These are phyloP conservation scores for Colletotrichum simmondsii DNA, from an alignment of 2,329 filamentous ascomycete species.

Conservation along the genomic window DNA sequence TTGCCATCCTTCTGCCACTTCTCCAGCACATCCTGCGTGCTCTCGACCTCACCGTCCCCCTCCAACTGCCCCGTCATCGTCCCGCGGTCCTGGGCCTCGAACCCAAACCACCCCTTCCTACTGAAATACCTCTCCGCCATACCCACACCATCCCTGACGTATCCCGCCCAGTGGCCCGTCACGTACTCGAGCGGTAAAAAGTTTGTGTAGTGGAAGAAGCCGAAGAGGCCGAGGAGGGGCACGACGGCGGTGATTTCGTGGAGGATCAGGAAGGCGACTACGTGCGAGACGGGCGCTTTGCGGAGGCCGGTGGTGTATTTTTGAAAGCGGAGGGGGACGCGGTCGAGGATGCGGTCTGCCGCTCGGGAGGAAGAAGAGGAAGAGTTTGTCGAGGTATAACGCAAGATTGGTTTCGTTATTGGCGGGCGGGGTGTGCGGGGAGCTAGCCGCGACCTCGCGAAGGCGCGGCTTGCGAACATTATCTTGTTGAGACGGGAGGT, in stretches of 20 bases:
- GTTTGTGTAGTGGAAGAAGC: conserved; percentile 81
- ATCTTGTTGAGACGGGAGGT: too few species aligned
- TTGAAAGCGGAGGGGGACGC: conserved; percentile 74
- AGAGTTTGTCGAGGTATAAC: conserved; percentile 10
- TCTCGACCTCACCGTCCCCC: conserved; percentile 36
- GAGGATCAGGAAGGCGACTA: conserved; percentile 86
- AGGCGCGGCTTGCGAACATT: conserved; percentile 16
- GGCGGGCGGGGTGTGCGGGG: background rate
- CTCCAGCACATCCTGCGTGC: conserved; percentile 44
- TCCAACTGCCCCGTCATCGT: conserved; percentile 36
- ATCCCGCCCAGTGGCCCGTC: conserved; percentile 59
- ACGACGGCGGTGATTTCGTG: conserved; percentile 92
- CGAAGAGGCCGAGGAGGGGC: conserved; percentile 80
- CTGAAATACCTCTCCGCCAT: conserved; percentile 82
- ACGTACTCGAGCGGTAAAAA: conserved; percentile 73
- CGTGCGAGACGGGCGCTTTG: conserved; percentile 82
- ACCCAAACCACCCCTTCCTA: conserved; percentile 84
- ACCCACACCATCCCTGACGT: conserved; percentile 71
- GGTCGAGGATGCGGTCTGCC: conserved; percentile 58
- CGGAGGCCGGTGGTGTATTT: conserved; percentile 77
- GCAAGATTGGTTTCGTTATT: background rate
- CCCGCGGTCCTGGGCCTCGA: conserved; percentile 52
- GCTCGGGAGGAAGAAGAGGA: conserved; percentile 40
- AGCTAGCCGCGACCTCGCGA: background rate
- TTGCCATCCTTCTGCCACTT: conserved; percentile 54